Evolutionary conservation across 1,284 basidiomycete species (phyloP).

Genomic region (Ustilago sp.): DNA sequence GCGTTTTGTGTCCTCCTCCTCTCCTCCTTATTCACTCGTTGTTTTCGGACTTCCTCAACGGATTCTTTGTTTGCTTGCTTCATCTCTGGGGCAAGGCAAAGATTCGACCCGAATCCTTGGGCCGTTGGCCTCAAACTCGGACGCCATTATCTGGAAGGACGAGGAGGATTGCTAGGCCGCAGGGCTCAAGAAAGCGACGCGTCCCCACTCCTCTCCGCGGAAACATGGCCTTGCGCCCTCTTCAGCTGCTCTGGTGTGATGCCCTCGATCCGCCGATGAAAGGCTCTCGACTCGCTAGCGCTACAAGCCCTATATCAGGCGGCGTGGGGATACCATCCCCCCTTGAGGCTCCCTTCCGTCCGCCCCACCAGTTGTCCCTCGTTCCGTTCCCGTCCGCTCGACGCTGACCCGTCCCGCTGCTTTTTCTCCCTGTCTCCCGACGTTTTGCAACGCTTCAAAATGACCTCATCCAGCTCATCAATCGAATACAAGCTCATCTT

Average conservation of each 20-base stretch:
- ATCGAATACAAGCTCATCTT: slow-evolving; percentile 35
- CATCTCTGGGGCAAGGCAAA: slow-evolving; percentile 1
- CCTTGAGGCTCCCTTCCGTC: not conserved
- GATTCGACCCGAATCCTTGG: not conserved
- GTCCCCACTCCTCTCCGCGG: not conserved
- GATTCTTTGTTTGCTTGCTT: not conserved
- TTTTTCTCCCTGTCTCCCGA: not conserved
- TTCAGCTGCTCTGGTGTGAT: not conserved
- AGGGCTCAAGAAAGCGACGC: not conserved
- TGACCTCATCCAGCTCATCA: slow-evolving; percentile 20
- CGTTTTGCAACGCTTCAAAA: not conserved
- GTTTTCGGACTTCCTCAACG: not conserved
- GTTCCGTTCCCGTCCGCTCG: not conserved
- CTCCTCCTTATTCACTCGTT: not conserved
- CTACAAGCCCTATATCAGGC: not conserved
- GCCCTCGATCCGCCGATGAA: not conserved
- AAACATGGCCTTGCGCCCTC: not conserved
- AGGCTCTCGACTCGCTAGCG: not conserved
- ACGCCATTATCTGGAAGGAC: not conserved
- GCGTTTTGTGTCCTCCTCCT: not conserved
- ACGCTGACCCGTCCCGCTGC: not conserved
- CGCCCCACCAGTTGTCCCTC: not conserved
- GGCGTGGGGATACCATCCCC: not conserved
- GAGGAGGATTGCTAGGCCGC: not conserved
- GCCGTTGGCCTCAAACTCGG: not conserved